These are phyloP conservation scores for Syzygium aromaticum DNA, from an alignment of 345 rosid genomes.

Conservation along the genomic window DNA sequence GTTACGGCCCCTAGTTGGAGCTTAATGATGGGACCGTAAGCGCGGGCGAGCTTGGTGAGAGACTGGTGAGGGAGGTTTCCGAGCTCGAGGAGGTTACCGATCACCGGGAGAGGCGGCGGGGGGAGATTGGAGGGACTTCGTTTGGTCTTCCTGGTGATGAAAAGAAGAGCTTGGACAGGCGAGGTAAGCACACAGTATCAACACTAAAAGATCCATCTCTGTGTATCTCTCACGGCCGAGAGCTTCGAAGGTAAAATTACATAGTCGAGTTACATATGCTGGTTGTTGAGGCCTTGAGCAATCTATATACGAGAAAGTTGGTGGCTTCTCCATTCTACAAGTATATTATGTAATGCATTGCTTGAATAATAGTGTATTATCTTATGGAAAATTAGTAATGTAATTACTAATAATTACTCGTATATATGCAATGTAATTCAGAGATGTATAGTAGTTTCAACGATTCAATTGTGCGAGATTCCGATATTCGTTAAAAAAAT, in stretches of 20 bases:
- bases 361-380: neutral
- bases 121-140: slow-evolving; percentile 5
- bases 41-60: slow-evolving; percentile 11
- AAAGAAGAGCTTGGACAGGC: neutral
- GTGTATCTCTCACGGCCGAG: neutral
- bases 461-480: neutral
- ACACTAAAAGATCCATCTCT: neutral
- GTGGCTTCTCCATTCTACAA: neutral
- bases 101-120: slow-evolving; percentile 9
- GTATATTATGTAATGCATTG: neutral
- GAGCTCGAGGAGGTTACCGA: slow-evolving; percentile 17
- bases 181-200: neutral
- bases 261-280: neutral
- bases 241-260: neutral
- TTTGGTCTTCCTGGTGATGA: neutral
- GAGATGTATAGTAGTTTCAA: neutral
- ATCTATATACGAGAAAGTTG: neutral
- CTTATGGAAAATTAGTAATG: neutral
- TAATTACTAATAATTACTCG: neutral
- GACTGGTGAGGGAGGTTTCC: slow-evolving; percentile 12
- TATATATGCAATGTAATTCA: neutral
- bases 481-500: neutral
- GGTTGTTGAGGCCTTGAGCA: neutral
- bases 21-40: slow-evolving; percentile 19
- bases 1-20: slow-evolving; percentile 10